Percentiles rank a stretch among this genome's conserved stretches.
Conservation (phyloP, 148 eudicot species). For the Heliamphora exappendiculata region DNA sequence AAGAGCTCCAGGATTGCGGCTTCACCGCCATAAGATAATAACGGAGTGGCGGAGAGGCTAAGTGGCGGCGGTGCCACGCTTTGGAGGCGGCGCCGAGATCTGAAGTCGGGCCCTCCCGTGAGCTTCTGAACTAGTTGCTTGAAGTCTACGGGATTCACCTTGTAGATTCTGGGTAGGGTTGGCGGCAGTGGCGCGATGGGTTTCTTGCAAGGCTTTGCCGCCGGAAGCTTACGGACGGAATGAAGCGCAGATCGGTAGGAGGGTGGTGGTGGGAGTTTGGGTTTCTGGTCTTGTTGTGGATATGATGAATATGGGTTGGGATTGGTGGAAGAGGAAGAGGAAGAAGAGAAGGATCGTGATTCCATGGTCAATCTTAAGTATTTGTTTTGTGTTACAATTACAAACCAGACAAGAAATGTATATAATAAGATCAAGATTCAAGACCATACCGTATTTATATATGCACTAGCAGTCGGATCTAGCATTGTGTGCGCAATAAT, state of each 20-base stretch:
- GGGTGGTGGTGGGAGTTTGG: not conserved
- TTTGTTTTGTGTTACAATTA: too few species aligned
- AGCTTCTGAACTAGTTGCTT: slow-evolving; percentile 60
- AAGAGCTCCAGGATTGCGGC: not conserved
- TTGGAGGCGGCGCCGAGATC: slow-evolving; percentile 22
- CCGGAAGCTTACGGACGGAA: slow-evolving; percentile 18
- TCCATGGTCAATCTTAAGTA: not conserved
- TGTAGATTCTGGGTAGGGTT: slow-evolving; percentile 47
- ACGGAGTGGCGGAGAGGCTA: not conserved
- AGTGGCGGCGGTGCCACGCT: slow-evolving; percentile 51
- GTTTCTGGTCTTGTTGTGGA: not conserved
- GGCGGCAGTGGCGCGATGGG: slow-evolving; percentile 27
- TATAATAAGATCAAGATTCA: too few species aligned
- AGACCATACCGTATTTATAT: too few species aligned
- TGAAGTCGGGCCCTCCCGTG: slow-evolving; percentile 36
- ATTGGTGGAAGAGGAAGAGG: slow-evolving; percentile 3
- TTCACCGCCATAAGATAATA: not conserved
- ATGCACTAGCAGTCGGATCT: too few species aligned
- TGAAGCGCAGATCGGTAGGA: slow-evolving; percentile 12
- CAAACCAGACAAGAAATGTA: too few species aligned
- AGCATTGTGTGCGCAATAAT: not conserved
- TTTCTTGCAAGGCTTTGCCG: slow-evolving; percentile 20
- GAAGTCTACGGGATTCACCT: slow-evolving; percentile 56
- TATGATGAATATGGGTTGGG: not conserved
- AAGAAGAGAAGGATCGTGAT: slow-evolving; percentile 8